A percentile compares a stretch with the other conserved stretches of the same genome.
Evolutionary conservation across 1,139 yeast species (phyloP).

Genomic region (Starmera stellimalicola): DNA sequence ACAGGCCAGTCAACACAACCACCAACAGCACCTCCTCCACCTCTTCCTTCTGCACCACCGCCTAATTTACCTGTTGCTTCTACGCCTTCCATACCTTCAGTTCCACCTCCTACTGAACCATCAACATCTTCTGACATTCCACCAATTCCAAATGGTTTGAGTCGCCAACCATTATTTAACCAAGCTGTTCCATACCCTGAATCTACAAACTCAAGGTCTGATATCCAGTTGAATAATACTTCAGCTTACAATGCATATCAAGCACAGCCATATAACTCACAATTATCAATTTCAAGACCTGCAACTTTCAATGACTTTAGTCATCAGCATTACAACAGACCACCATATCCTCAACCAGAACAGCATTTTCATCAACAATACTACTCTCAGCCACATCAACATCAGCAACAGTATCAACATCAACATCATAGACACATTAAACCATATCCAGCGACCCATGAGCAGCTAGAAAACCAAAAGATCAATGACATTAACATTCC

Average conservation of each 20-base stretch:
- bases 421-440: conserved; percentile 1
- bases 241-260: neutral
- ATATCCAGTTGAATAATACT: conserved; percentile 5
- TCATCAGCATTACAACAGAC: neutral
- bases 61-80: neutral
- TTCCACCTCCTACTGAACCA: conserved; percentile 3
- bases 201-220: conserved; percentile 3
- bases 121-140: conserved; percentile 7
- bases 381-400: conserved; percentile 6
- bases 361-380: conserved; percentile 6
- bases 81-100: neutral
- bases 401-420: conserved; percentile 11
- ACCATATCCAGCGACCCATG: conserved; percentile 8
- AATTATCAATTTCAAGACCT: conserved; percentile 8
- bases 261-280: conserved; percentile 4
- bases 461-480: conserved; percentile 4
- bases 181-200: conserved; percentile 11
- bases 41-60: neutral
- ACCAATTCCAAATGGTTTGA: too few relatives aligned
- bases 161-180: too few relatives aligned
- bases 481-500: conserved; percentile 19
- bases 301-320: neutral
- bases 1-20: neutral
- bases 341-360: neutral
- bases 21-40: neutral